These are phyloP conservation scores for Cladosporium sp. DNA, from an alignment of 2,329 filamentous ascomycete genomes.

Conservation along the genomic window DNA sequence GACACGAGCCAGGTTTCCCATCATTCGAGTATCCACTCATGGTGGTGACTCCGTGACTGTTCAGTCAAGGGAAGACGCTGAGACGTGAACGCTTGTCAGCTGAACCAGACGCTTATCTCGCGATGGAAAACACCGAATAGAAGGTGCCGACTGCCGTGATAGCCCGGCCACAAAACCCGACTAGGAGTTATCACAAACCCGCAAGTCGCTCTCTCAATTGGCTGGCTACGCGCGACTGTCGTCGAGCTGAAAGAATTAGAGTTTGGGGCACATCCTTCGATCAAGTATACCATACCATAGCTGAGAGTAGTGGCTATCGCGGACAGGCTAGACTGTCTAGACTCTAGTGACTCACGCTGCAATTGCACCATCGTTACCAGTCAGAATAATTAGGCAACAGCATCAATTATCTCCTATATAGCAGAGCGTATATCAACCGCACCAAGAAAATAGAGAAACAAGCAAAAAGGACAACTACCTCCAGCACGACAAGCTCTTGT, in stretches of 20 bases:
- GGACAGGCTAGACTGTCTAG: not conserved
- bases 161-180: not conserved
- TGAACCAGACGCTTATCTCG: not conserved
- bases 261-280: not conserved
- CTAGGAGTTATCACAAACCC: not conserved
- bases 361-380: not conserved
- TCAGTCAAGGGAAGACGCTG: not conserved
- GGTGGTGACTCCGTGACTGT: not conserved
- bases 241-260: not conserved
- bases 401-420: not conserved
- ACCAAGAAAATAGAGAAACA: not conserved
- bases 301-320: not conserved
- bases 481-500: not conserved
- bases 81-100: not conserved
- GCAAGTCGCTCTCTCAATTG: not conserved
- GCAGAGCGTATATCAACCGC: not conserved
- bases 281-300: not conserved
- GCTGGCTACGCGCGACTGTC: not conserved
- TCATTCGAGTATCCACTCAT: not conserved
- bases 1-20: not conserved
- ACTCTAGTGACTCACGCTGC: not conserved
- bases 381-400: not conserved
- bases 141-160: not conserved
- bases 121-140: not conserved
- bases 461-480: not conserved